Conservation (phyloP, 2,329 filamentous ascomycete species). For the Stagonosporopsis chrysanthemi region DNA sequence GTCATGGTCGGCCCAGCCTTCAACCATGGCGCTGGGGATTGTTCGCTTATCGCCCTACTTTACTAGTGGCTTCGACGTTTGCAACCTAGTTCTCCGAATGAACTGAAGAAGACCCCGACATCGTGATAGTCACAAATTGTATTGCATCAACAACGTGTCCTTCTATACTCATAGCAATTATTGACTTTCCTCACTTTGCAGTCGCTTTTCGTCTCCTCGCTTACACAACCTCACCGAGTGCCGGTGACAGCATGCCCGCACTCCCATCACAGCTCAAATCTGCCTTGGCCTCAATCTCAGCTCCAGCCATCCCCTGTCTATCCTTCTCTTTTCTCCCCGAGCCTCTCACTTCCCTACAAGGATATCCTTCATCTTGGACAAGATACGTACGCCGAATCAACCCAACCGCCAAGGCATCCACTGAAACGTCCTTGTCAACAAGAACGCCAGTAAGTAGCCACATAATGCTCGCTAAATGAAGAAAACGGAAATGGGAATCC, state of each 20-base stretch:
- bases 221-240: not conserved
- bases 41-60: conserved; percentile 12
- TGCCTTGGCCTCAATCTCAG: not conserved
- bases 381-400: conserved; percentile 25
- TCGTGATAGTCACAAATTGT: not conserved
- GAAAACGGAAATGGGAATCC: conserved; percentile 31
- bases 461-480: conserved; percentile 45
- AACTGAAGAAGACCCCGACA: not conserved
- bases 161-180: conserved; percentile 4
- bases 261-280: not conserved
- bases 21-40: conserved; percentile 8
- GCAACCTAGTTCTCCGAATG: not conserved
- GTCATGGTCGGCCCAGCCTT: conserved; percentile 17
- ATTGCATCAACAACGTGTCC: not conserved
- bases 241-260: not conserved
- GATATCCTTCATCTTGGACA: conserved; percentile 20
- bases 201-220: not conserved
- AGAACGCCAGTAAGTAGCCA: conserved; percentile 35
- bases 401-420: conserved; percentile 26
- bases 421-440: conserved; percentile 28
- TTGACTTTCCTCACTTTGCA: not conserved
- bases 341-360: conserved; percentile 3
- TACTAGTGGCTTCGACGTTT: not conserved
- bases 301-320: conserved; percentile 21
- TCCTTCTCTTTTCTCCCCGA: conserved; percentile 4